These are phyloP conservation scores for Venturia asperata DNA, from an alignment of 2,329 filamentous ascomycete genomes.

Conservation along the genomic window DNA sequence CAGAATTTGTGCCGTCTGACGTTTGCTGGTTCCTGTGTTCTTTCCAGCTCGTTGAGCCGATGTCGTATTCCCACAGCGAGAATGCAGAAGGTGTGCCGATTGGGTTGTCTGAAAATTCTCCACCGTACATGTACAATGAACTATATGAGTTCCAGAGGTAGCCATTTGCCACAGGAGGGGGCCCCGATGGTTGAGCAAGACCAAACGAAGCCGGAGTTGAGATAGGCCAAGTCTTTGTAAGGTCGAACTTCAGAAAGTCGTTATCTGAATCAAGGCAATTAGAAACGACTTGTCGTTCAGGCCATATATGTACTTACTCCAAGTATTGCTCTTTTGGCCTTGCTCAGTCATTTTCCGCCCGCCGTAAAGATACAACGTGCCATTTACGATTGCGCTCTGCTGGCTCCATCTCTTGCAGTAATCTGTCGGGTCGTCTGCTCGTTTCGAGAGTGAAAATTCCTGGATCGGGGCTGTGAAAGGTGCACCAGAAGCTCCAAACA, in stretches of 20 bases:
- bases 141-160: slow-evolving; percentile 68
- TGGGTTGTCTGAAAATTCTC: slow-evolving; percentile 62
- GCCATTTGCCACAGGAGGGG: slow-evolving; percentile 64
- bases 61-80: slow-evolving; percentile 64
- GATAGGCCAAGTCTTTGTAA: slow-evolving; percentile 65
- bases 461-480: slow-evolving; percentile 20
- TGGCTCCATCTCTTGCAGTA: slow-evolving; percentile 61
- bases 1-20: slow-evolving; percentile 56
- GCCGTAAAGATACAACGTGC: slow-evolving; percentile 69
- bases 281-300: slow-evolving; percentile 19
- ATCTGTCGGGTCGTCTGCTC: slow-evolving; percentile 45
- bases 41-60: slow-evolving; percentile 52
- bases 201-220: slow-evolving; percentile 56
- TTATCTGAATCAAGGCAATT: slow-evolving; percentile 46
- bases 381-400: slow-evolving; percentile 63
- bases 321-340: slow-evolving; percentile 56
- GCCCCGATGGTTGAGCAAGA: slow-evolving; percentile 58
- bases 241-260: slow-evolving; percentile 63
- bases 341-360: slow-evolving; percentile 54
- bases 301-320: slow-evolving; percentile 50
- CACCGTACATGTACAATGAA: slow-evolving; percentile 66
- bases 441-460: slow-evolving; percentile 24
- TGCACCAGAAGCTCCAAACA: slow-evolving; percentile 29
- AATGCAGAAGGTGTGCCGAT: slow-evolving; percentile 49
- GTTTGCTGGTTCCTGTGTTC: slow-evolving; percentile 57